Evolutionary conservation across 805 yeast species (phyloP).

Genomic region (Lipomyces yamadae): DNA sequence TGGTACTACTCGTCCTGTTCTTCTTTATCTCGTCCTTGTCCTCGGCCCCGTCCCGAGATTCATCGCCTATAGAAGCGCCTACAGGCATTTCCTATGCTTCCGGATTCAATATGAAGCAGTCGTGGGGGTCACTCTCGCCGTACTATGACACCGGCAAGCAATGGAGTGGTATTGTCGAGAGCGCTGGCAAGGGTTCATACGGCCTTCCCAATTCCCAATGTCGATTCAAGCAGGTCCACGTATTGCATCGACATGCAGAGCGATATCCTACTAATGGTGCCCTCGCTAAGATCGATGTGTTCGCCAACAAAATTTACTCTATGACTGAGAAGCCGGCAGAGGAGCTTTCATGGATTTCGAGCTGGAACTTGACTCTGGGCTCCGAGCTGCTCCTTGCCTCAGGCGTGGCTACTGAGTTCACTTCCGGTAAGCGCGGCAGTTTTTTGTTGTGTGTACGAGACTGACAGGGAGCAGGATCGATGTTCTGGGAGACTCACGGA

Average conservation of each 20-base stretch:
- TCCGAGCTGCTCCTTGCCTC: conserved; percentile 46
- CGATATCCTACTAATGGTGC: conserved; percentile 64
- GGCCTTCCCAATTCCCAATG: conserved; percentile 50
- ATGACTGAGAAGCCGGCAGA: conserved; percentile 41
- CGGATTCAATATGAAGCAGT: conserved; percentile 49
- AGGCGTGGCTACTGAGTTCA: conserved; percentile 49
- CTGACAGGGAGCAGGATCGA: conserved; percentile 40
- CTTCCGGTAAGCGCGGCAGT: conserved; percentile 34
- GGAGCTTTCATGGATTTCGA: conserved; percentile 44
- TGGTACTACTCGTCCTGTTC: conserved; percentile 37
- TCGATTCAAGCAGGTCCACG: conserved; percentile 66
- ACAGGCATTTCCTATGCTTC: conserved; percentile 46
- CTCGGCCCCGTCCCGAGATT: conserved; percentile 35
- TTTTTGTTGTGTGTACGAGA: no score
- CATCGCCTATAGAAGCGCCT: conserved; percentile 46
- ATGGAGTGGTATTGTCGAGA: conserved; percentile 44
- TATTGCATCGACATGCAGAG: conserved; percentile 79
- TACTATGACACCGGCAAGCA: conserved; percentile 47
- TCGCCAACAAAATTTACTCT: conserved; percentile 45
- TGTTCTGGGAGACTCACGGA: conserved; percentile 52
- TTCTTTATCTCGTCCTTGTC: conserved; percentile 35
- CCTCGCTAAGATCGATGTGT: conserved; percentile 47
- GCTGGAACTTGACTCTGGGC: conserved; percentile 46
- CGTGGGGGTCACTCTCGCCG: conserved; percentile 51
- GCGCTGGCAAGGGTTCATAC: conserved; percentile 41